These are phyloP conservation scores for Debaryomyces psychrophilus DNA, from an alignment of 1,139 yeast species.

Conservation along the genomic window DNA sequence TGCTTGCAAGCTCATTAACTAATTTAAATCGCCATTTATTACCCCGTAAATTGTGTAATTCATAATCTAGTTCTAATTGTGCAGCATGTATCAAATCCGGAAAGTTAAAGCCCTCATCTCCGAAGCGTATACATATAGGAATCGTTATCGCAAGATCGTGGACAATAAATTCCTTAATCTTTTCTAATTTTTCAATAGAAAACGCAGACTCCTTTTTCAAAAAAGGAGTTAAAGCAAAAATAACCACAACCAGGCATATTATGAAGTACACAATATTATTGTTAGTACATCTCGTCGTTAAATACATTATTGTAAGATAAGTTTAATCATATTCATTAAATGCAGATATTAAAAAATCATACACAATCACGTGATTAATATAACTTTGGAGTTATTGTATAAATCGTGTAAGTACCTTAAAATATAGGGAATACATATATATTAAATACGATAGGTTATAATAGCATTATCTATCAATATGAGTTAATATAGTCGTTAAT, in stretches of 20 bases:
- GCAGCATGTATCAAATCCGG: conserved; percentile 53
- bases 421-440: too few relatives aligned
- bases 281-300: background rate
- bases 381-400: background rate
- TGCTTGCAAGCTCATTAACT: conserved; percentile 19
- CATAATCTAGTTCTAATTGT: conserved; percentile 41
- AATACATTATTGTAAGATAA: background rate
- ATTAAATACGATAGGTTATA: too few relatives aligned
- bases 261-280: background rate
- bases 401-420: background rate
- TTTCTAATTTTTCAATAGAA: conserved; percentile 4
- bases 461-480: too few relatives aligned
- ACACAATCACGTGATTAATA: background rate
- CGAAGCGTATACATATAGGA: conserved; percentile 35
- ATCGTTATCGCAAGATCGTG: conserved; percentile 21
- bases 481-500: too few relatives aligned
- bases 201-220: background rate
- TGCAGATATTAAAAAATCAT: background rate
- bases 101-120: conserved; percentile 43
- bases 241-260: background rate
- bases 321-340: background rate
- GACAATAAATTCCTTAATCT: conserved; percentile 16
- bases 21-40: conserved; percentile 19
- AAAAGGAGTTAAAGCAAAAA: conserved; percentile 1
- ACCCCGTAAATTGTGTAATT: conserved; percentile 17